Conservation (phyloP, 2,329 filamentous ascomycete species). For the Seiridium unicorne region DNA sequence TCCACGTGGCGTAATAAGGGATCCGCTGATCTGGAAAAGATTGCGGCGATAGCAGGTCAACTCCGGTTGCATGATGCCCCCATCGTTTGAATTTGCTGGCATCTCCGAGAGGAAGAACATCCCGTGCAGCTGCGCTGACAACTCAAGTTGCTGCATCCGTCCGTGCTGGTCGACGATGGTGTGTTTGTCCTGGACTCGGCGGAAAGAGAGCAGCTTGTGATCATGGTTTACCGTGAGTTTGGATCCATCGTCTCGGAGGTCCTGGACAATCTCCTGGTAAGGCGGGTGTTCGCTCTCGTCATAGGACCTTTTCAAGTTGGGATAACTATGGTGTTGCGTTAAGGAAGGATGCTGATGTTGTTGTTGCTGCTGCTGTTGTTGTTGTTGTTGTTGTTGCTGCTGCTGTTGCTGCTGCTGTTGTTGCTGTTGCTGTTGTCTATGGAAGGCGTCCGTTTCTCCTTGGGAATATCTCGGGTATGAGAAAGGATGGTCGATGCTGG, state of each 20-base stretch:
- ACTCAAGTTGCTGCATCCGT: constrained; percentile 59
- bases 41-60: constrained; percentile 95
- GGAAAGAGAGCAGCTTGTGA: constrained; percentile 60
- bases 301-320: constrained; percentile 57
- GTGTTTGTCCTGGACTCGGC: constrained; percentile 56
- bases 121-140: constrained; percentile 75
- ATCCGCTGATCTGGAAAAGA: constrained; percentile 92
- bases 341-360: constrained; percentile 42
- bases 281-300: constrained; percentile 53
- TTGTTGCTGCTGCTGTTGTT: too few species aligned
- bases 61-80: constrained; percentile 67
- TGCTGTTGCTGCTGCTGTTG: neutral
- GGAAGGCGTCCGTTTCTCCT: constrained; percentile 54
- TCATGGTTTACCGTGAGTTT: constrained; percentile 59
- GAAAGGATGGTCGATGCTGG: constrained; percentile 52
- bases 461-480: constrained; percentile 54
- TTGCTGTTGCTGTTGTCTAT: constrained; percentile 45
- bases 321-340: constrained; percentile 50
- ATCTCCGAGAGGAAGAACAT: constrained; percentile 89
- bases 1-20: constrained; percentile 75
- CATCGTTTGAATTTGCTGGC: constrained; percentile 61
- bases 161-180: constrained; percentile 60
- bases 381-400: too few species aligned
- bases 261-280: constrained; percentile 61
- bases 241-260: constrained; percentile 56